Evolutionary conservation across 2,329 filamentous ascomycete genomes (phyloP).

Genomic region (Xylaria sp.): DNA sequence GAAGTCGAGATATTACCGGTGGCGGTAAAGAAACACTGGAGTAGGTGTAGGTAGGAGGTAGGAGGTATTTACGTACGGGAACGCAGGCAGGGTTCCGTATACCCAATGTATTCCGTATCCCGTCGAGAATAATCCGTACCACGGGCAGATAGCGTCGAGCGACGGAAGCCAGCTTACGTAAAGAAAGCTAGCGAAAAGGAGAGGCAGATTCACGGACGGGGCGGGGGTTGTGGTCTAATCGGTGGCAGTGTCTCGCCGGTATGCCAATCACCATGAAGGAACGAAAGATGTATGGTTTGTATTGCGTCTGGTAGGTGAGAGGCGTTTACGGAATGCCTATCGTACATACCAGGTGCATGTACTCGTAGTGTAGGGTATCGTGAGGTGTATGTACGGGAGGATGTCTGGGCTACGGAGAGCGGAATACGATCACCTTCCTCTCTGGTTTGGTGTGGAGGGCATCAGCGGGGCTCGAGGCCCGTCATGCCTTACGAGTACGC

Average conservation of each 20-base stretch:
- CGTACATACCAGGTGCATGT: too few species aligned
- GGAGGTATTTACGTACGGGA: not conserved
- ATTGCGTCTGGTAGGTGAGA: not conserved
- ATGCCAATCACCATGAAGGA: not conserved
- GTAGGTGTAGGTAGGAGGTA: too few species aligned
- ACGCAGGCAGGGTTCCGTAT: not conserved
- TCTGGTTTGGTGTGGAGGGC: too few species aligned
- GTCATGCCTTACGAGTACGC: too few species aligned
- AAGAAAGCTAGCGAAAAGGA: not conserved
- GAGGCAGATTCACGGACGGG: not conserved
- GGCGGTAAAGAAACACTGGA: too few species aligned
- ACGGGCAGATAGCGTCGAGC: not conserved
- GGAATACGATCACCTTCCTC: too few species aligned
- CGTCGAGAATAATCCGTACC: not conserved
- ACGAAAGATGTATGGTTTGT: not conserved
- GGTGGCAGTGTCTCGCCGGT: too few species aligned
- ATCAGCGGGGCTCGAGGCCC: too few species aligned
- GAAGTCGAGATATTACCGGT: not conserved
- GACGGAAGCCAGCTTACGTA: not conserved
- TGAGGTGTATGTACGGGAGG: not conserved
- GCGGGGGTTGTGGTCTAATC: not conserved
- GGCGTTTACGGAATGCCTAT: too few species aligned
- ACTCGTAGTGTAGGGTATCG: too few species aligned
- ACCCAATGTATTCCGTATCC: not conserved
- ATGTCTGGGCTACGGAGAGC: too few species aligned